Base-by-base conservation (phyloP, 371 early-diverging fungal genomes). In the Scutellospora calospora region DNA sequence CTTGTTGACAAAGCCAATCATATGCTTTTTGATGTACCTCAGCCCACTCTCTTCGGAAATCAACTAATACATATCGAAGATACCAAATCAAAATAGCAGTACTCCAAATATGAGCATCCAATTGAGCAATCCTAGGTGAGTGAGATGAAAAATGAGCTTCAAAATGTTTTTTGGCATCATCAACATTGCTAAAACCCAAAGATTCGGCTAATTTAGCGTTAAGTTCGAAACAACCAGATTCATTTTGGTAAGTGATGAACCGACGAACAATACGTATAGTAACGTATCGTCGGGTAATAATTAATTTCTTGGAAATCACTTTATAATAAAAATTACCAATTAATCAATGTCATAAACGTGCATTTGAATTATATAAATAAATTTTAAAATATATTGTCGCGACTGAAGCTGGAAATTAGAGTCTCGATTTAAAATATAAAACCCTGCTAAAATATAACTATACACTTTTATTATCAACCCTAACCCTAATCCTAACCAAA, bases 71-170 rank as follows among this genome's bases (percentile, higher is more conserved):
- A n/a, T 68, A 68, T 29, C 79, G 51, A 14, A 68, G 12, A 66
- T 33, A 68, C 79, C 79, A 79, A 79, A 68, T 20, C 51, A 66
- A 29, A 20, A 79, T 29, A 5, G 79, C 79, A 9, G 79, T 68
- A 55, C n/a, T 68, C 29, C 69, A 33, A 35, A 79, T 16, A 3
- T 79, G 18, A 68, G 6, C 18, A 35, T 68, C 41, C 52, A 68
- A n/a, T 38, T 49, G 31, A 20, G 6, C 25, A 33, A 18, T 4
- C 38, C 68, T 79, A 16, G 16, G 49, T 25, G 79, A 66, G 49
- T 66, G 14, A 1, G 38, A 54, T 3, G 79, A 31, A 14, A 65
- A 79, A 55, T 79, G 68, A n/a, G 35, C 8, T 27, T 59, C 35
- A 8, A 79, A 12, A n/a, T 29, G 31, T 55, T 66, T 27, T 18